These are phyloP conservation scores for Bruguiera parviflora DNA, from an alignment of 345 rosid species.

Conservation along the genomic window DNA sequence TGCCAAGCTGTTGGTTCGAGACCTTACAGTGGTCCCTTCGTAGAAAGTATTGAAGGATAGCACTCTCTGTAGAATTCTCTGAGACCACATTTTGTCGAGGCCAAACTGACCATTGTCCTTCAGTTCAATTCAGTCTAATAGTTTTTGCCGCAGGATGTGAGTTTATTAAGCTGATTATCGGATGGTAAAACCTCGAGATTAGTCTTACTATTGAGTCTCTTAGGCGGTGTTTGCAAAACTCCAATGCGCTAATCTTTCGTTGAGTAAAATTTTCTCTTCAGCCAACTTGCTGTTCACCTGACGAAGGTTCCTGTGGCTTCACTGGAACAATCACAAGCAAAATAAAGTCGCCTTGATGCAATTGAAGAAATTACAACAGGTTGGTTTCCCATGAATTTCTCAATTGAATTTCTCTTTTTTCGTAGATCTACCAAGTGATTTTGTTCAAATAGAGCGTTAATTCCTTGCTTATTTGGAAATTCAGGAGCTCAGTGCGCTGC, in stretches of 20 bases:
- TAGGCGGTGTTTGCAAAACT: constrained; percentile 8
- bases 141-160: no score
- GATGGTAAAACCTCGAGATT: no score
- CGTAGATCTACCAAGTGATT: not conserved
- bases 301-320: constrained; percentile 56
- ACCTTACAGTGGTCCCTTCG: no score
- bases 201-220: not conserved
- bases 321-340: constrained; percentile 57
- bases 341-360: constrained; percentile 22
- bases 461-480: constrained; percentile 19
- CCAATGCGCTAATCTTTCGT: constrained; percentile 8
- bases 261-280: constrained; percentile 22
- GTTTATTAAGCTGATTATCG: no score
- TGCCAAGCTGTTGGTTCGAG: no score
- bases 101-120: no score
- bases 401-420: not conserved
- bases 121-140: no score
- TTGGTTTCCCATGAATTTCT: constrained; percentile 16
- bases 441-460: not conserved
- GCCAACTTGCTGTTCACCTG: constrained; percentile 88
- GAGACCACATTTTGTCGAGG: no score
- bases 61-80: no score
- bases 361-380: constrained; percentile 49
- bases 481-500: constrained; percentile 65
- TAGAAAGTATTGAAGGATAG: no score